Conservation (phyloP, 176 grass and related monocot genomes). For the Leersia perrieri region DNA sequence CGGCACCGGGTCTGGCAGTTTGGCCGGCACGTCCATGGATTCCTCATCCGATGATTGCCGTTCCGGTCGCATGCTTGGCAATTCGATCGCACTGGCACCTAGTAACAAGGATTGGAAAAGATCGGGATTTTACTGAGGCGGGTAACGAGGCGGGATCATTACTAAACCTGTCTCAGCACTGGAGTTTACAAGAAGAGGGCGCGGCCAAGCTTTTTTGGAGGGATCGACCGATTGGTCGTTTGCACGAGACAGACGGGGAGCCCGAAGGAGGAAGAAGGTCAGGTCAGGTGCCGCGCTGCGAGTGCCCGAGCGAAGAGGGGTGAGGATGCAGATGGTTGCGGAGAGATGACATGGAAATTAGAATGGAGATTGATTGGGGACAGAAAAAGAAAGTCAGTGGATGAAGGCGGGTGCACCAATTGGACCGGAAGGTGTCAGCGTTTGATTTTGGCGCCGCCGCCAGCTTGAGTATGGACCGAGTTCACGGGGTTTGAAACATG, state of each 20-base stretch:
- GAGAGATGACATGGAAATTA: neutral
- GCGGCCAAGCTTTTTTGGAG: conserved; percentile 10
- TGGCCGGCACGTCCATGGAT: conserved; percentile 21
- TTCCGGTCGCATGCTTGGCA: conserved; percentile 31
- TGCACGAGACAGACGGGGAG: conserved; percentile 25
- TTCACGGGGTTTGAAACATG: neutral
- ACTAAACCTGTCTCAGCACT: neutral
- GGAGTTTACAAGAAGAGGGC: conserved; percentile 19
- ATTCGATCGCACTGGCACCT: neutral
- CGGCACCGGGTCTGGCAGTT: conserved; percentile 48
- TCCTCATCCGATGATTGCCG: conserved; percentile 15
- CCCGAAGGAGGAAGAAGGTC: conserved; percentile 26
- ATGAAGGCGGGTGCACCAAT: conserved; percentile 27
- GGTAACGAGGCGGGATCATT: conserved; percentile 28
- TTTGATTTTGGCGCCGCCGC: conserved; percentile 31
- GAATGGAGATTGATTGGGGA: too few relatives aligned
- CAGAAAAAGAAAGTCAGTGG: neutral
- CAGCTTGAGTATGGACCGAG: conserved; percentile 18
- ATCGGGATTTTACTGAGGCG: conserved; percentile 15
- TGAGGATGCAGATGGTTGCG: neutral
- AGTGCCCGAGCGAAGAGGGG: neutral
- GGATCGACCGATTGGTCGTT: conserved; percentile 16
- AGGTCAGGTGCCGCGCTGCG: neutral
- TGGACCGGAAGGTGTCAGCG: conserved; percentile 47
- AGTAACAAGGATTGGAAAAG: neutral